Evolutionary conservation across 179 eudicot genomes (phyloP), one percentile per base, ranked within the genome.

Genomic region (Beta lomatogona): DNA sequence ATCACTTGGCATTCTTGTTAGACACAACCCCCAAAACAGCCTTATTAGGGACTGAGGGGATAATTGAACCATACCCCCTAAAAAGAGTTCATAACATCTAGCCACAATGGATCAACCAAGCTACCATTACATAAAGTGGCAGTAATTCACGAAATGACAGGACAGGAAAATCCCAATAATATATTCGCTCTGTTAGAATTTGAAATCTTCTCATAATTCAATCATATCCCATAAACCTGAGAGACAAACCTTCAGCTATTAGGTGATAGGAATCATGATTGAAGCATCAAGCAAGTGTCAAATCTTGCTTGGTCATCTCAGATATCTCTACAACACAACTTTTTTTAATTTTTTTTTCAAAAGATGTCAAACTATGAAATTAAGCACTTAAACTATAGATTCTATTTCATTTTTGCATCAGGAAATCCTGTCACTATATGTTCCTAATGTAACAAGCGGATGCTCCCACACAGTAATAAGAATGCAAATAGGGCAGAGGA

Each of bases 1-100:
- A 77, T 83, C 86, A 86, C 44, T 75, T 74, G 36, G 61, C 36
- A 68, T 68, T 71, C 67, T 74, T 71, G 75, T 57, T 68, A 71
- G 18, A 81, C 22, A 19, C 22, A 80, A 55, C 18, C 18, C n/a
- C 44, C 55, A 75, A 58, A n/a, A 44, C 11, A 21, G 75, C 71
- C 77, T 61, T 59, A 12, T 44, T 14, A 67, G 8, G 41, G 58
- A 65, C 48, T 28, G 15, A 18, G 14, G 60, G 53, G 46, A 44
- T 18, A 64, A 36, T 25, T 52, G 63, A 55, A 83, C 28, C 64
- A 73, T 15, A 65, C 4, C 25, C 73, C 53, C n/a, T 52, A 9
- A 50, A 58, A 5, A 61, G 28, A n/a, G 25, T n/a, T 45, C 58
- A 36, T 21, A 16, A 70, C 45, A 76, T 50, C 71, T 28, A 65